Evolutionary conservation across 2,329 filamentous ascomycete genomes (phyloP), one percentile per base, ranked within the genome.

Genomic region (Sphaerulina populicola): DNA sequence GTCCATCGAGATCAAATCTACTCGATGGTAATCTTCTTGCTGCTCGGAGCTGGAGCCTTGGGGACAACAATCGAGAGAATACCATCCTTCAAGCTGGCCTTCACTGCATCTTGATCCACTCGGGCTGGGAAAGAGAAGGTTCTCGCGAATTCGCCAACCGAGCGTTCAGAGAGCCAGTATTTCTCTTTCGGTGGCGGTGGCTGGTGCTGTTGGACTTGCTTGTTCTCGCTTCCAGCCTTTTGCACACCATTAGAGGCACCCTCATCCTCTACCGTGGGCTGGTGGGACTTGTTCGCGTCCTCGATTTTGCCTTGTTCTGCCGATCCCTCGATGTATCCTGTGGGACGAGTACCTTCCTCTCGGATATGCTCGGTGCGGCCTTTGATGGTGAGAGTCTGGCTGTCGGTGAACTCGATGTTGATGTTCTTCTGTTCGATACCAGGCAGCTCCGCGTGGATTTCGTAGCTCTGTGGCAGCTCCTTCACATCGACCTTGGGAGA

Each of bases 381-480:
- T 52, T 79, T 80, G 66, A 93, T 75, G 57, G 80, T 76, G 39
- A 91, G 72, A 12, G 85, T 89, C 71, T 86, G 82, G 38, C 77
- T 74, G 65, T 91, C 86, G 52, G 80, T 82, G 75, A 90, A 91
- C 65, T 91, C 86, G 65, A 91, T 85, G 65, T 77, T 74, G 63
- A 93, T 74, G 63, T 89, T 75, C 61, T 86, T 81, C 71, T 87
- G 85, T 56, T 79, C 78, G 60, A 90, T 74, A 49, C 87, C 87
- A 0, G 86, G 83, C 5, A 91, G 79, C 69, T 91, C 86, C 62
- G 86, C 87, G 62, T 90, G 81, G 15, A 91, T 82, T 69, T 91
- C 83, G 65, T 88, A 91, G 57, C 73, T 67, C 5, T 80, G 70
- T 54, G 77, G 77, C 10, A 77, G 79, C 72, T 93, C 87, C 66